Conservation (phyloP, 805 yeast genomes). For the Candida vartiovaarae region DNA sequence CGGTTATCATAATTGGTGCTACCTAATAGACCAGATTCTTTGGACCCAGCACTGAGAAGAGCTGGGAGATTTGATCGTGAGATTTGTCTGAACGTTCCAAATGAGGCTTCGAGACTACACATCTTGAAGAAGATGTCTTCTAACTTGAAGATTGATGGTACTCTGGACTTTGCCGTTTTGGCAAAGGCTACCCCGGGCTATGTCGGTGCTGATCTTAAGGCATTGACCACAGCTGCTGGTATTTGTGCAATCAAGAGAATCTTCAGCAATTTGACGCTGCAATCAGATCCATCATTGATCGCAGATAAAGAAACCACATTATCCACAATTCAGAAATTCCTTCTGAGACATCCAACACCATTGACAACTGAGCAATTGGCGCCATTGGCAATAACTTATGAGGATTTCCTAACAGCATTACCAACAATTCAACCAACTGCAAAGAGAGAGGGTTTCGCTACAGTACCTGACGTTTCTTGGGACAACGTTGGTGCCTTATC, state of each 20-base stretch:
- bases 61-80: slow-evolving; percentile 97
- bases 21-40: slow-evolving; percentile 95
- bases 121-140: slow-evolving; percentile 72
- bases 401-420: slow-evolving; percentile 76
- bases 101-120: slow-evolving; percentile 69
- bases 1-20: slow-evolving; percentile 92
- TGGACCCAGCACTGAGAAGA: slow-evolving; percentile 90
- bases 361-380: slow-evolving; percentile 68
- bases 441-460: slow-evolving; percentile 96
- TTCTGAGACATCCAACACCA: slow-evolving; percentile 71
- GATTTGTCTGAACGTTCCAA: slow-evolving; percentile 91
- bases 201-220: slow-evolving; percentile 95
- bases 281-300: slow-evolving; percentile 9
- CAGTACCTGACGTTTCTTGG: slow-evolving; percentile 98
- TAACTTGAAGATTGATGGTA: slow-evolving; percentile 58
- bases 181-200: slow-evolving; percentile 96
- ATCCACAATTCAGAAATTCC: slow-evolving; percentile 69
- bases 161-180: slow-evolving; percentile 59
- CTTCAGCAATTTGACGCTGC: slow-evolving; percentile 42
- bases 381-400: slow-evolving; percentile 67
- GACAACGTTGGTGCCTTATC: slow-evolving; percentile 85
- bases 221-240: slow-evolving; percentile 92
- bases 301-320: slow-evolving; percentile 26
- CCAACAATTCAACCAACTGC: slow-evolving; percentile 97
- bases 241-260: slow-evolving; percentile 89